Percentiles rank a stretch among this genome's conserved stretches.
Evolutionary conservation across 805 yeast genomes (phyloP).

Genomic region (Kodamaea jinghongensis): DNA sequence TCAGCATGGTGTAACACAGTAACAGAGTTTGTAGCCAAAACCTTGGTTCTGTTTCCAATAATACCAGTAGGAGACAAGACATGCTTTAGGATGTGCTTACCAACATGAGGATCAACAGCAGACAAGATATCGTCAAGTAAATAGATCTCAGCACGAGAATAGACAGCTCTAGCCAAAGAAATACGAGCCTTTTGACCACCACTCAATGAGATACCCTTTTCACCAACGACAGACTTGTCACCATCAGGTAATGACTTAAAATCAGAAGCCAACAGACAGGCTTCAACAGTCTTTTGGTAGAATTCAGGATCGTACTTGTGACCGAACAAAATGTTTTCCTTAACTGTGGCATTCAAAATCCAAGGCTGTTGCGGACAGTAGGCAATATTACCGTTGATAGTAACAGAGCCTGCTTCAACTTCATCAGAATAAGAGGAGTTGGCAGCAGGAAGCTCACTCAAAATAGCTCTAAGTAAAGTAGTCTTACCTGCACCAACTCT

Average conservation of each 20-base stretch:
- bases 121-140: constrained; percentile 42
- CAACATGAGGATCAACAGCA: constrained; percentile 45
- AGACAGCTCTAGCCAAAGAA: constrained; percentile 42
- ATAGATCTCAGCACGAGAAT: constrained; percentile 38
- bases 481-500: constrained; percentile 42
- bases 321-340: constrained; percentile 41
- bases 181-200: constrained; percentile 45
- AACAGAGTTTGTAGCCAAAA: constrained; percentile 41
- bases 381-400: constrained; percentile 33
- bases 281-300: constrained; percentile 32
- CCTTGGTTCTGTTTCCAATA: constrained; percentile 31
- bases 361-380: constrained; percentile 42
- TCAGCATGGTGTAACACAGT: constrained; percentile 34
- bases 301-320: constrained; percentile 27
- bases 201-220: constrained; percentile 41
- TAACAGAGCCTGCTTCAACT: constrained; percentile 11
- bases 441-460: constrained; percentile 28
- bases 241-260: constrained; percentile 38
- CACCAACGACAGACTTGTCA: constrained; percentile 43
- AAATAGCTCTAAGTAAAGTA: constrained; percentile 32
- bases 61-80: constrained; percentile 33
- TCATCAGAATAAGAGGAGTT: constrained; percentile 9
- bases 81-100: constrained; percentile 29
- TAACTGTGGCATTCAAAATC: constrained; percentile 40
- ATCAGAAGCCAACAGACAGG: constrained; percentile 37